These are phyloP conservation scores for Butyriboletus loyo DNA, from an alignment of 768 basidiomycete genomes.

Conservation along the genomic window DNA sequence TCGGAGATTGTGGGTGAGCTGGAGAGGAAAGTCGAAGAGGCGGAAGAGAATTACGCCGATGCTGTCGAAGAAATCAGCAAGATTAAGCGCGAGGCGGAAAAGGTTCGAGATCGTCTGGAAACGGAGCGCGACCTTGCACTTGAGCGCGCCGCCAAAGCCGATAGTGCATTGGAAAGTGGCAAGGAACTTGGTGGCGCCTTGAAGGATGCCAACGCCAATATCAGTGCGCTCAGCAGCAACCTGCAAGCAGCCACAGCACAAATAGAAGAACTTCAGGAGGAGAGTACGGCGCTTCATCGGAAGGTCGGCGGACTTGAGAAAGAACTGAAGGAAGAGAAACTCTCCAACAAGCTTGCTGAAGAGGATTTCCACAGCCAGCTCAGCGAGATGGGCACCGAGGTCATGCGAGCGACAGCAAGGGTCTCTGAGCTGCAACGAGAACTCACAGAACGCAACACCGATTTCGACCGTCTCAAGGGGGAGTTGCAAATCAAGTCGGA, in stretches of 20 bases:
- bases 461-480: conserved; percentile 33
- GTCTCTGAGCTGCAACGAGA: conserved; percentile 46
- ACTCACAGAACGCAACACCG: conserved; percentile 37
- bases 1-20: conserved; percentile 63
- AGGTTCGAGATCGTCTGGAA: conserved; percentile 42
- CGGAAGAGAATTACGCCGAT: conserved; percentile 46
- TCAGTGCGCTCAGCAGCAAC: conserved; percentile 53
- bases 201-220: conserved; percentile 60
- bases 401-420: conserved; percentile 32
- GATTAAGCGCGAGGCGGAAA: conserved; percentile 45
- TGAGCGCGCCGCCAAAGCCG: conserved; percentile 63
- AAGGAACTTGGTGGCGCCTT: conserved; percentile 68
- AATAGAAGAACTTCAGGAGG: conserved; percentile 61
- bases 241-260: conserved; percentile 51
- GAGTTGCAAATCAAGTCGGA: conserved; percentile 41
- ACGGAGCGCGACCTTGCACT: conserved; percentile 54
- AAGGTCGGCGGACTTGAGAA: conserved; percentile 55
- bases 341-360: conserved; percentile 36
- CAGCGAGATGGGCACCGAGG: conserved; percentile 29
- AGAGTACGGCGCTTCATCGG: conserved; percentile 49
- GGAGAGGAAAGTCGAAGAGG: conserved; percentile 50
- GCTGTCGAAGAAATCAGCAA: conserved; percentile 39
- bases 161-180: conserved; percentile 58
- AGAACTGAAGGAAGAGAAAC: conserved; percentile 53
- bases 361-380: conserved; percentile 38